phyloP scores from a whole-genome alignment of 768 basidiomycete species.

The Cystobasidium ongulense region DNA sequence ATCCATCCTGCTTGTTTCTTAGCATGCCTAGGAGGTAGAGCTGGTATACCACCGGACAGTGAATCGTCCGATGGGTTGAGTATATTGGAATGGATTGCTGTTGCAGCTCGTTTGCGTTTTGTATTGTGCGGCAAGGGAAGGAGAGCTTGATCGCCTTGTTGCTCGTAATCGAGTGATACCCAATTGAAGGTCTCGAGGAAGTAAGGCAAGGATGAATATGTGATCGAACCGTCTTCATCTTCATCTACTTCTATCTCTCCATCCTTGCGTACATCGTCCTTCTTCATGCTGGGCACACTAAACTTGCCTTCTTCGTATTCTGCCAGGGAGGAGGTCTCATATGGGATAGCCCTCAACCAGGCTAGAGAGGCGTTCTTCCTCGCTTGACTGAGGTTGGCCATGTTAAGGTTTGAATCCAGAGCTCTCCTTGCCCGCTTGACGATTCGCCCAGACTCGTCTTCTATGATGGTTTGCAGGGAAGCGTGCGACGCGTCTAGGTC shows the following conservation, averaged over 20 bases:
- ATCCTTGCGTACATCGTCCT: not conserved
- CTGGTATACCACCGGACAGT: slow-evolving; percentile 11
- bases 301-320: slow-evolving; percentile 11
- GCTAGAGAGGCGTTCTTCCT: slow-evolving; percentile 3
- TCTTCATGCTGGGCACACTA: not conserved
- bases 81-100: slow-evolving; percentile 24
- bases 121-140: slow-evolving; percentile 8
- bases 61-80: slow-evolving; percentile 28
- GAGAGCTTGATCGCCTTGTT: not conserved
- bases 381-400: not conserved
- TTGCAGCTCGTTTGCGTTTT: slow-evolving; percentile 10
- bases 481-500: slow-evolving; percentile 13
- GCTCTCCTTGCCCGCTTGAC: slow-evolving; percentile 24
- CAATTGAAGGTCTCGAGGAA: slow-evolving; percentile 30
- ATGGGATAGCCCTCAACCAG: slow-evolving; percentile 8
- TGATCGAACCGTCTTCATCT: not conserved
- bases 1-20: slow-evolving; percentile 32
- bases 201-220: slow-evolving; percentile 1
- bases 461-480: slow-evolving; percentile 13
- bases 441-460: slow-evolving; percentile 26
- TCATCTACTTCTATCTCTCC: not conserved
- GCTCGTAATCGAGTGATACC: not conserved
- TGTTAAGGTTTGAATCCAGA: not conserved
- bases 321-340: slow-evolving; percentile 15
- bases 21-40: slow-evolving; percentile 1